Evolutionary conservation across 768 basidiomycete species (phyloP), one percentile per base, ranked within the genome.

Genomic region (Phlegmacium glaucopus): DNA sequence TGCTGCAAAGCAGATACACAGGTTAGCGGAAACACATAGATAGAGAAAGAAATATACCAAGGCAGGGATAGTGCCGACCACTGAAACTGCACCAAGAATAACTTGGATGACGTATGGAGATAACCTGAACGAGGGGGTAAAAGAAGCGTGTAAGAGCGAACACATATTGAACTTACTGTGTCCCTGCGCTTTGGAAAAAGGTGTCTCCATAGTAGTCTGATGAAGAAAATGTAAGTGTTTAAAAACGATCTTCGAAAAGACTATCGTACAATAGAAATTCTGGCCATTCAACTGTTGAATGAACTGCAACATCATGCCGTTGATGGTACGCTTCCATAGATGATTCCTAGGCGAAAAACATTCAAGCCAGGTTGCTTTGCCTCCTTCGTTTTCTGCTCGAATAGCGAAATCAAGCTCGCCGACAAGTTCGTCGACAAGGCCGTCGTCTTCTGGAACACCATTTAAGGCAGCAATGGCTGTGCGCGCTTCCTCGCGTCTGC

Each of bases 221-320:
- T 29, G 15, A 15, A 39, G 17, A 39, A 17, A 38, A 27, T 29
- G 12, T 32, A 41, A 47, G 29, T 10, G 11, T 12, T 22, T 13
- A 29, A 44, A 17, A 50, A 28, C 7, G 10, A 27, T 37, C 10
- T n/a, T 1, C 26, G 5, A 28, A 26, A 34, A 44, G 6, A 34
- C 28, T n/a, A 6, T 2, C 6, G 63, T 52, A 85, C 85, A 86
- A 63, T 85, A 87, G 65, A 87, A 88, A 61, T 87, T 89, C 63
- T 90, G 87, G 11, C 86, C 87, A 48, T 89, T 86, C 26, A 90
- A 64, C 54, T 90, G 87, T 54, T 90, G 87, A 44, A 90, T 80
- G 58, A 89, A 88, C 53, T 87, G 86, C 37, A 87, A 63, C 82
- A 87, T 86, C 82, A 87, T 86, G n/a, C 87, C 86, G 50, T 88